A percentile compares a stretch with the other conserved stretches of the same genome.
Conservation (phyloP, 345 rosid genomes). For the Populus nigra region DNA sequence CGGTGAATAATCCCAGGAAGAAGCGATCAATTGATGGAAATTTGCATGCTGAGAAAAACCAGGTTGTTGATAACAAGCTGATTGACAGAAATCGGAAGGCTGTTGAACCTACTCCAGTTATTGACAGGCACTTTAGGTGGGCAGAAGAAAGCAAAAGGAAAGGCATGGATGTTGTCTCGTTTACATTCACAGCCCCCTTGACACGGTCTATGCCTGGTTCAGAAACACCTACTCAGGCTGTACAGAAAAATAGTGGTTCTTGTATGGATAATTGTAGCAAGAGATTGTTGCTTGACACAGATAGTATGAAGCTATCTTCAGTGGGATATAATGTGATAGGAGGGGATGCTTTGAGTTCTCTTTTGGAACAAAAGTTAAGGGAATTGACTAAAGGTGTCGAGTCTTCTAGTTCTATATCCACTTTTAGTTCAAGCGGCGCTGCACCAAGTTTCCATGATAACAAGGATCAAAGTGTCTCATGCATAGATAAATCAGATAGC, state of each 20-base stretch:
- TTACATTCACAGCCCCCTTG: constrained; percentile 76
- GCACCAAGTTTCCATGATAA: constrained; percentile 14
- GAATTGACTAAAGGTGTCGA: constrained; percentile 61
- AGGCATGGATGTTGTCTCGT: constrained; percentile 76
- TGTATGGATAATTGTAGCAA: constrained; percentile 39
- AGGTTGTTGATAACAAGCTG: constrained; percentile 26
- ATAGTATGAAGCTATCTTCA: constrained; percentile 46
- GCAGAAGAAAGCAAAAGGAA: constrained; percentile 57
- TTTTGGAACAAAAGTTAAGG: constrained; percentile 80
- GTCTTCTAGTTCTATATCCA: constrained; percentile 44
- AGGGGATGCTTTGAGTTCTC: constrained; percentile 74
- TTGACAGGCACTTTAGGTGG: constrained; percentile 40
- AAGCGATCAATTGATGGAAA: constrained; percentile 59
- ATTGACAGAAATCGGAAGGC: constrained; percentile 37
- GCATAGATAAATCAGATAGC: constrained; percentile 22
- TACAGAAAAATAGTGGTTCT: constrained; percentile 25
- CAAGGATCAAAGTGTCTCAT: constrained; percentile 10
- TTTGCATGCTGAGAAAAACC: constrained; percentile 40
- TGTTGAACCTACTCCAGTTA: constrained; percentile 27
- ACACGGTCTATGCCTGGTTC: constrained; percentile 38
- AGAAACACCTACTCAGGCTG: constrained; percentile 35
- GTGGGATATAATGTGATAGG: constrained; percentile 60
- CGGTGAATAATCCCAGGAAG: constrained; percentile 52
- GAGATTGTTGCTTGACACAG: constrained; percentile 47
- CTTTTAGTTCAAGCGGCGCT: not conserved